phyloP scores from a whole-genome alignment of 768 basidiomycete genomes.

The Agrocybe chaxingu region DNA sequence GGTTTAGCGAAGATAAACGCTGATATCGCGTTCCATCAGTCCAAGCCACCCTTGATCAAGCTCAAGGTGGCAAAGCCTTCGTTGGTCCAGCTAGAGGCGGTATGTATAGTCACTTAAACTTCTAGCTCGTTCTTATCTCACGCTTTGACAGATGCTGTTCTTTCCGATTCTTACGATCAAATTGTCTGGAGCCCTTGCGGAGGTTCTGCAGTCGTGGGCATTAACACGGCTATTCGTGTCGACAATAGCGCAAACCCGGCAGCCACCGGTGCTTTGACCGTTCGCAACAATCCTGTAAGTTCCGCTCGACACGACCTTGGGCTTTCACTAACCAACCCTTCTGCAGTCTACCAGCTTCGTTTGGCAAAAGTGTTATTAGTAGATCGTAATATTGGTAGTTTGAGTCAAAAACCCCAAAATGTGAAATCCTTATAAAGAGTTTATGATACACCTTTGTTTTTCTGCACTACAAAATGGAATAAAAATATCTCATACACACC shows the following conservation, averaged over 20 bases:
- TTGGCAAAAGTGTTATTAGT: conserved; percentile 8
- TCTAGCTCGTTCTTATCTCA: not conserved
- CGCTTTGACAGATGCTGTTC: not conserved
- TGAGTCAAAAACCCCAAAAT: not conserved
- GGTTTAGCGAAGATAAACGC: not conserved
- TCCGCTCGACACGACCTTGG: not conserved
- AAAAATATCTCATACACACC: no score
- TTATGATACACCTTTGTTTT: no score
- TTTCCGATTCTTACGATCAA: conserved; percentile 10
- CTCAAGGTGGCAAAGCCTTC: conserved; percentile 5
- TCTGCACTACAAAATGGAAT: no score
- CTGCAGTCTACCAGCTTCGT: conserved; percentile 5
- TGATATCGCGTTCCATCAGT: conserved; percentile 5
- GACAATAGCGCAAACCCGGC: conserved; percentile 16
- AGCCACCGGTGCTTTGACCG: conserved; percentile 12
- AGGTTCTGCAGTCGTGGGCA: conserved; percentile 11
- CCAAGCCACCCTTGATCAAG: conserved; percentile 13
- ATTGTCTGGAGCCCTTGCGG: conserved; percentile 21
- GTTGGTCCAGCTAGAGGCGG: conserved; percentile 13
- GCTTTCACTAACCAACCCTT: not conserved
- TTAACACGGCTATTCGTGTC: conserved; percentile 17
- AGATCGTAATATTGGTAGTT: not conserved
- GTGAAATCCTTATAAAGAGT: no score
- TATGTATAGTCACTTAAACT: not conserved
- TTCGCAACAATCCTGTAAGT: conserved; percentile 16